Evolutionary conservation across 768 basidiomycete genomes (phyloP), one percentile per base, ranked within the genome.

Genomic region (Piloderma croceum): DNA sequence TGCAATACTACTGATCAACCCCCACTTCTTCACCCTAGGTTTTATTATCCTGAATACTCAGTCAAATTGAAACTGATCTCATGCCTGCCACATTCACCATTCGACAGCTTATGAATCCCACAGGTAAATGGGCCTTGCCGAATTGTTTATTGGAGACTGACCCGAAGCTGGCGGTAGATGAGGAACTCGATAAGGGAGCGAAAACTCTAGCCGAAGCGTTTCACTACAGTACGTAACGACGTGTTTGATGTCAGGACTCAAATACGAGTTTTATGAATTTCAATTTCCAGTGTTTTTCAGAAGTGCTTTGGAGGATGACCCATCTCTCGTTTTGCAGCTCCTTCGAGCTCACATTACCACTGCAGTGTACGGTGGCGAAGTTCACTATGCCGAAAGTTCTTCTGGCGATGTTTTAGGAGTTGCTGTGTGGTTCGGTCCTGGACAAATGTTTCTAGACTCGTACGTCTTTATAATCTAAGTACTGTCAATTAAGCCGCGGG

Each of bases 351-450:
- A 50, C 36, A n/a, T 40, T 37, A 43, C 36, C 15, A 11, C 40
- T 34, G 45, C 44, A 37, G 20, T 45, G 22, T 24, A 29, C 24
- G 49, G 46, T 25, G 49, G 51, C 15, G 49, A 44, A 35, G 42
- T 53, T 9, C 48, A 45, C 23, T 43, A 50, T 24, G 49, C 51
- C 17, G 41, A 48, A 46, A 43, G 45, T 27, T n/a, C n/a, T n/a
- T 24, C 29, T 6, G 41, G 41, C 21, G 24, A 27, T 7, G 18
- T 50, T 38, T 36, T 48, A 19, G 46, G 43, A 21, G 46, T 20
- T 23, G 51, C 51, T 21, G 32, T 50, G 22, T 53, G 51, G 49
- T 53, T 53, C 41, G 49, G 51, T 13, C 51, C 51, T 22, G 49
- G 49, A 10, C 44, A 45, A 34, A 47, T 50, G 23, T 42, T 48